Evolutionary conservation across 2,329 filamentous ascomycete genomes (phyloP), one percentile per base, ranked within the genome.

Genomic region (Neofusicoccum sp.): DNA sequence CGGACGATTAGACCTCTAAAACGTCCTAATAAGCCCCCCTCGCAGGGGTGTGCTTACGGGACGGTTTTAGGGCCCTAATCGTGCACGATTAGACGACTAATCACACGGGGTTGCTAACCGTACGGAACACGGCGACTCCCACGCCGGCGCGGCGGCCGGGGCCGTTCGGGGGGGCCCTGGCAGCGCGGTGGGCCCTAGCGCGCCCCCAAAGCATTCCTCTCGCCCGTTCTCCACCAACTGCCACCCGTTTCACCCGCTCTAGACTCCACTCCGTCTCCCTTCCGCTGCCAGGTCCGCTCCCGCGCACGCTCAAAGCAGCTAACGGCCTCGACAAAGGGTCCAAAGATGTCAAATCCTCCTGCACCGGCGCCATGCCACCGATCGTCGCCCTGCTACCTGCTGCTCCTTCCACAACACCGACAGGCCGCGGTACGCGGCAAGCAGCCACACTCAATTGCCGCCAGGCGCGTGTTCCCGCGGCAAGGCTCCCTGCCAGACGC

Each of bases 201-300:
- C 20, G 40, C 2, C 30, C 47, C 45, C 45, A 34, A 51, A 51
- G 26, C 47, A 51, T 38, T 16, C 47, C 12, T 51, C 16, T 36
- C 31, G 47, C 20, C 47, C 31, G 47, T 14, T 33, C 47, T 33
- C 31, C n/a, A 34, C 33, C 31, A 48, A 3, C 44, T 33, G 33
- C 47, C 20, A 20, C 16, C 51, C 51, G 51, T 56, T 56, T 56
- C 51, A 41, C 20, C 49, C 49, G 49, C 26, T 53, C 51, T 43
- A 43, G 51, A 6, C 38, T 33, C 38, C 51, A 28, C 38, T 7
- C 14, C 45, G 16, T 43, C 3, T 30, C 45, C 14, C 45, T 33
- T 48, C 30, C n/a, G 51, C 36, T 28, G 20, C 9, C n/a, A 26
- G 43, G 43, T 56, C 51, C 51, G 51, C 38, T 14, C 38, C 36